Conservation (phyloP, 2,329 filamentous ascomycete species). For the Trichoderma sp. region DNA sequence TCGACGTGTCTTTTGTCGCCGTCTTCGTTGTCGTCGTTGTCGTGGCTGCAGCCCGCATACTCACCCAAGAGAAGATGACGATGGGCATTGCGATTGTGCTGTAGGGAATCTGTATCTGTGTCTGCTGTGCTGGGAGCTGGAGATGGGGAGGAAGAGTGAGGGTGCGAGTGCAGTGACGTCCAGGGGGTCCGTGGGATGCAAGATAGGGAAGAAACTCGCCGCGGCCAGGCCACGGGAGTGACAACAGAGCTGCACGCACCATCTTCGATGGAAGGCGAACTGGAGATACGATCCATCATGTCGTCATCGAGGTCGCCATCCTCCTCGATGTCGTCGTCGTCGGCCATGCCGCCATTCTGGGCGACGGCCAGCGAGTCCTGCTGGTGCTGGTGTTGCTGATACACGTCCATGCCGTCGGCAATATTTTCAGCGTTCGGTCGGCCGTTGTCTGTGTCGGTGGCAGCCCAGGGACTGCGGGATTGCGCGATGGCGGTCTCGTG, state of each 20-base stretch:
- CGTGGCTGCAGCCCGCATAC: conserved; percentile 26
- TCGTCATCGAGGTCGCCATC: conserved; percentile 83
- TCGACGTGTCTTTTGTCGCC: conserved; percentile 21
- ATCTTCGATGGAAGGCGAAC: conserved; percentile 98
- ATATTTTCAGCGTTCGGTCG: conserved; percentile 23
- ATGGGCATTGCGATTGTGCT: conserved; percentile 17
- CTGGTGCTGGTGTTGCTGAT: conserved; percentile 40
- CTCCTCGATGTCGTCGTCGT: conserved; percentile 60
- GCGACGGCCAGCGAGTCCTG: conserved; percentile 60
- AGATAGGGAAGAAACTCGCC: conserved; percentile 43
- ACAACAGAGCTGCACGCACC: conserved; percentile 68
- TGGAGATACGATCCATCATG: conserved; percentile 98
- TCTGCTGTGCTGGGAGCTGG: conserved; percentile 24
- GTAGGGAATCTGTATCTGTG: conserved; percentile 4
- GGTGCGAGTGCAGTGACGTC: conserved; percentile 28
- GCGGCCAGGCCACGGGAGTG: conserved; percentile 42
- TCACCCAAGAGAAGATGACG: conserved; percentile 47
- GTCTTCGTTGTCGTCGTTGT: conserved; percentile 19
- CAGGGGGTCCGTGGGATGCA: conserved; percentile 36
- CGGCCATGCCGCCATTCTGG: conserved; percentile 61
- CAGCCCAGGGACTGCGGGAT: conserved; percentile 60
- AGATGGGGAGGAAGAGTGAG: conserved; percentile 26
- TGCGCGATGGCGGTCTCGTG: conserved; percentile 75
- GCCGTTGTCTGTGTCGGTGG: conserved; percentile 31
- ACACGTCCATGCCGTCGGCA: conserved; percentile 35